Evolutionary conservation across 495 filamentous ascomycete species (phyloP), one percentile per base, ranked within the genome.

Genomic region (Hypoxylon fuscum): DNA sequence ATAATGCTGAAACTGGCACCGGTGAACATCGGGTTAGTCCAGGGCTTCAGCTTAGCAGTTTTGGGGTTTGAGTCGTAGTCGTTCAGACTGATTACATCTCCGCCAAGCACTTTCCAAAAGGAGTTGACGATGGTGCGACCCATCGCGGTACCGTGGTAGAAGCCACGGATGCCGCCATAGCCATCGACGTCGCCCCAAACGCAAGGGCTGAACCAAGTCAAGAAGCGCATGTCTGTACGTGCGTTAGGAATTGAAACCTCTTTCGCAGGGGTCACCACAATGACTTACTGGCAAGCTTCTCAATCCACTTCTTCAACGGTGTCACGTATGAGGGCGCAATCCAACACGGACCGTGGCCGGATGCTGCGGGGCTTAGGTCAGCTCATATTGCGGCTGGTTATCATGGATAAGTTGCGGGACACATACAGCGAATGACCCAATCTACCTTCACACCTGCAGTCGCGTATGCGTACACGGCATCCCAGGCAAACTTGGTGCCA

Each of bases 401-500:
- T 18, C 8, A 18, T 9, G 6, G 21, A 51, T 9, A 29, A 18
- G 18, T 35, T 18, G 18, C 18, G 47, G 52, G 18, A 27, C 6
- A 47, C 75, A 22, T 64, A 81, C 79, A 76, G 54, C 93, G 83
- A 57, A 96, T 92, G 22, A 96, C 77, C 90, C 87, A 91, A 59
- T 91, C 80, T 2, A 96, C 88, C 25, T 85, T 74, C 44, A 88
- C 80, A 11, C 87, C 88, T 0, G 79, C 71, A 0, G 82, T 81
- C 2, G 86, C 86, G 65, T 84, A 86, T 1, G 81, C 79, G 64
- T 91, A 90, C 0, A 83, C 89, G 8, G 85, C 85, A 74, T 93
- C 90, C 79, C 83, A 90, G 4, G 84, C 87, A 12, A 87, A 90
- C 71, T 93, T 94, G 21, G 83, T 85, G 22, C 81, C 87, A 14